These are phyloP conservation scores for Gentiana dahurica DNA, from an alignment of 257 asterid species.

Conservation along the genomic window DNA sequence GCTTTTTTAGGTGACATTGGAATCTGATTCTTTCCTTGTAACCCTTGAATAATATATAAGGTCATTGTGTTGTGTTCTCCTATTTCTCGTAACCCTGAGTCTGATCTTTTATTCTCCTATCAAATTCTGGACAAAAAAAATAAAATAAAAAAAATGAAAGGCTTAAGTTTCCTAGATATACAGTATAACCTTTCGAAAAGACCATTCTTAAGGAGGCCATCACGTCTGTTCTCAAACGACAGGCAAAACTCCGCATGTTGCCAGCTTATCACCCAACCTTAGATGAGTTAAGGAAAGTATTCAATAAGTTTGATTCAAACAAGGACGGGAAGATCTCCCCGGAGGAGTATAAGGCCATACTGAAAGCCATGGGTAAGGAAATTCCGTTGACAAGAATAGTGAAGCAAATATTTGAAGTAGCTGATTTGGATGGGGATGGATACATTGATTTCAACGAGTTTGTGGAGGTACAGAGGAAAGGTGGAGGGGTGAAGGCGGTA, in stretches of 20 bases:
- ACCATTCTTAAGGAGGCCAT: constrained; percentile 51
- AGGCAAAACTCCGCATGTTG: constrained; percentile 31
- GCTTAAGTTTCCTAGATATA: constrained; percentile 50
- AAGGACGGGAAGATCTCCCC: constrained; percentile 81
- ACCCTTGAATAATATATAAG: constrained; percentile 9
- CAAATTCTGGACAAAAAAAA: background rate
- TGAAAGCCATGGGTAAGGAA: constrained; percentile 50
- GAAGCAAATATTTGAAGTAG: constrained; percentile 64
- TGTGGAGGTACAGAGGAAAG: constrained; percentile 68
- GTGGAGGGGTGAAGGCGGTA: constrained; percentile 46
- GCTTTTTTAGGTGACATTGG: background rate
- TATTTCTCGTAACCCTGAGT: background rate
- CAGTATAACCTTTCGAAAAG: constrained; percentile 56
- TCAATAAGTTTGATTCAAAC: constrained; percentile 59
- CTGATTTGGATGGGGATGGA: constrained; percentile 75
- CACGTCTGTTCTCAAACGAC: constrained; percentile 41
- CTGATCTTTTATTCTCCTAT: background rate
- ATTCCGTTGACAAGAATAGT: constrained; percentile 43
- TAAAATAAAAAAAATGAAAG: constrained; percentile 35
- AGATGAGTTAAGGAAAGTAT: constrained; percentile 58
- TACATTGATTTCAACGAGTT: constrained; percentile 79
- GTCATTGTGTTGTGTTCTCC: background rate
- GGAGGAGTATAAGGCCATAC: constrained; percentile 60
- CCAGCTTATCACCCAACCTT: constrained; percentile 37
- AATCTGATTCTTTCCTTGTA: background rate